A percentile compares a stretch with the other conserved stretches of the same genome.
These are phyloP conservation scores for Diaporthe australafricana DNA, from an alignment of 2,329 filamentous ascomycete genomes.

Conservation along the genomic window DNA sequence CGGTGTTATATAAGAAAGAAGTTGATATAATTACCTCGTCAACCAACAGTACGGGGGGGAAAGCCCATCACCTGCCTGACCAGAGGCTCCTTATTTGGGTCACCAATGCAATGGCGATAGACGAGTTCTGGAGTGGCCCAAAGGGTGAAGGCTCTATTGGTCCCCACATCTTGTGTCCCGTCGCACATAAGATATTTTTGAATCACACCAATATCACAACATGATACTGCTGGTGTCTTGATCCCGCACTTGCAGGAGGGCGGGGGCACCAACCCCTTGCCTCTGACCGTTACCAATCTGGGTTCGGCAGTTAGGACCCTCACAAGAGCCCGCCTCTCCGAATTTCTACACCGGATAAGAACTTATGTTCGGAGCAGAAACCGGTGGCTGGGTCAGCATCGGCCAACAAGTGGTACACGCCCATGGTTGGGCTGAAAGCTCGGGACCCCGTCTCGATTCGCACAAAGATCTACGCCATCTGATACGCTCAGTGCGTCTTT, in stretches of 20 bases:
- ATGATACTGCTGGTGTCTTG: neutral
- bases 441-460: no score
- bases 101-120: neutral
- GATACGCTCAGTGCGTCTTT: neutral
- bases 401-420: neutral
- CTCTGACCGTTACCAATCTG: neutral
- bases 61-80: neutral
- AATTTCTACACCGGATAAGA: no score
- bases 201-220: neutral
- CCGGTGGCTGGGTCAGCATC: neutral
- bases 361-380: neutral
- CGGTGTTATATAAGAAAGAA: neutral
- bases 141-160: neutral
- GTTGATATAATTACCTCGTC: neutral
- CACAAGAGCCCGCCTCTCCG: neutral
- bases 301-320: neutral
- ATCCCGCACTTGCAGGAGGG: neutral
- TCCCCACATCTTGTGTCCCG: neutral
- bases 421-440: neutral
- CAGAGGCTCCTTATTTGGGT: neutral
- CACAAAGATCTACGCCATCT: neutral
- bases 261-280: neutral
- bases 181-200: neutral
- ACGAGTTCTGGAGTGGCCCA: neutral
- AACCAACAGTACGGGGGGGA: fast-evolving